Evolutionary conservation across 2,329 filamentous ascomycete genomes (phyloP).

Genomic region (Aspergillus aculeatinus): DNA sequence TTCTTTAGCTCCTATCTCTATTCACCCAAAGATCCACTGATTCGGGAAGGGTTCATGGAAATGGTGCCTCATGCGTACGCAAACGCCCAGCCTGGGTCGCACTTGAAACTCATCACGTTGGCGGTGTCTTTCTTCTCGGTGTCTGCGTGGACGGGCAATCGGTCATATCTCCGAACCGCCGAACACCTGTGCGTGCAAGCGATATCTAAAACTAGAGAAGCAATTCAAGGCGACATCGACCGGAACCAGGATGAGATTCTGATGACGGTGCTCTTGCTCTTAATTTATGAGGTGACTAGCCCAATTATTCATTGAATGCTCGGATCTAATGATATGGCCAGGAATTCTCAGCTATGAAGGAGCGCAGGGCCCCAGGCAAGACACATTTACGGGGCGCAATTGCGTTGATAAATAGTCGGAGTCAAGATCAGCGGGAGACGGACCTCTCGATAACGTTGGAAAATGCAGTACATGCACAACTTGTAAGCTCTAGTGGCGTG

Average conservation of each 20-base stretch:
- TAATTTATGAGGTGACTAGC: slow-evolving; percentile 27
- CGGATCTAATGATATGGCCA: background rate
- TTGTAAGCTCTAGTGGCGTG: slow-evolving; percentile 19
- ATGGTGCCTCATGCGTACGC: slow-evolving; percentile 25
- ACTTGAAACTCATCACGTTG: slow-evolving; percentile 24
- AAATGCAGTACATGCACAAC: slow-evolving; percentile 25
- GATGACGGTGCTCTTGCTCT: slow-evolving; percentile 28
- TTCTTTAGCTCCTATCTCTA: slow-evolving; percentile 34
- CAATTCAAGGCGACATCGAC: slow-evolving; percentile 21
- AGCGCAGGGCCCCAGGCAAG: slow-evolving; percentile 21
- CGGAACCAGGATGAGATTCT: slow-evolving; percentile 23
- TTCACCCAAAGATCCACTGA: slow-evolving; percentile 25
- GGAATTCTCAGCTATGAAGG: slow-evolving; percentile 29
- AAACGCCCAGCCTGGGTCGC: slow-evolving; percentile 20
- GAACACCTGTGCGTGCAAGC: slow-evolving; percentile 26
- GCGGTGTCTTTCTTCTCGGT: slow-evolving; percentile 32
- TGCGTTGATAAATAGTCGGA: slow-evolving; percentile 27
- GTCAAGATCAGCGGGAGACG: slow-evolving; percentile 15
- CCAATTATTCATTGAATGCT: background rate
- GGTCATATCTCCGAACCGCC: slow-evolving; percentile 20
- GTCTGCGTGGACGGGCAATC: slow-evolving; percentile 30
- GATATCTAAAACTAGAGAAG: slow-evolving; percentile 24
- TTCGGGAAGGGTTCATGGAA: slow-evolving; percentile 30
- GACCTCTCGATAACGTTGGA: slow-evolving; percentile 18
- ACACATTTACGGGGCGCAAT: slow-evolving; percentile 31